phyloP scores from a whole-genome alignment of 306 rosid species.

The Castanopsis chinensis region DNA sequence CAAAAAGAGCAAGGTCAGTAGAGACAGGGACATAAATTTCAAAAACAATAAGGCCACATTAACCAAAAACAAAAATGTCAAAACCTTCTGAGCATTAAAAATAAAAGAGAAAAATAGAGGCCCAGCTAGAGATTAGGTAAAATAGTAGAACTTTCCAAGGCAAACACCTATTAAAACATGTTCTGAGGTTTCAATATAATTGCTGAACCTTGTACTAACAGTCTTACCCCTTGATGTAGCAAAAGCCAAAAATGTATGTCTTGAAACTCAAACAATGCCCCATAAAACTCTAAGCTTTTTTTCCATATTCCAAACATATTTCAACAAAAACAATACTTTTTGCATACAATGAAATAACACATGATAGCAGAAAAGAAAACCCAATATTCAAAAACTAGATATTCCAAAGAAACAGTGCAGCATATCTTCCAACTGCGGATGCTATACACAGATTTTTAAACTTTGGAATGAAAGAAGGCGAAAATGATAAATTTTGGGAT shows the following conservation, averaged over 20 bases:
- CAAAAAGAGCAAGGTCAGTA: neutral
- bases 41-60: neutral
- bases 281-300: neutral
- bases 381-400: neutral
- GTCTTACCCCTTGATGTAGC: neutral
- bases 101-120: neutral
- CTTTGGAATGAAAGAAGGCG: neutral
- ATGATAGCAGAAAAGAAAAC: neutral
- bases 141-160: neutral
- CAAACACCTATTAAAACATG: neutral
- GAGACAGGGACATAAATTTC: neutral
- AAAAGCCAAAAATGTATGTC: neutral
- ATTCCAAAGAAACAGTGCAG: neutral
- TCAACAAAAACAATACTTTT: neutral
- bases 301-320: neutral
- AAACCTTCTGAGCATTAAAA: neutral
- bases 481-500: neutral
- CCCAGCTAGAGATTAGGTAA: neutral
- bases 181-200: neutral
- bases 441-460: neutral
- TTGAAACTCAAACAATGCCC: neutral
- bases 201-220: neutral
- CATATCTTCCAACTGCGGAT: neutral
- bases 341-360: no score
- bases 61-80: neutral